Percentiles rank a stretch among this genome's conserved stretches.
Conservation (phyloP, 179 eudicot genomes). For the Drosera spatulata region DNA sequence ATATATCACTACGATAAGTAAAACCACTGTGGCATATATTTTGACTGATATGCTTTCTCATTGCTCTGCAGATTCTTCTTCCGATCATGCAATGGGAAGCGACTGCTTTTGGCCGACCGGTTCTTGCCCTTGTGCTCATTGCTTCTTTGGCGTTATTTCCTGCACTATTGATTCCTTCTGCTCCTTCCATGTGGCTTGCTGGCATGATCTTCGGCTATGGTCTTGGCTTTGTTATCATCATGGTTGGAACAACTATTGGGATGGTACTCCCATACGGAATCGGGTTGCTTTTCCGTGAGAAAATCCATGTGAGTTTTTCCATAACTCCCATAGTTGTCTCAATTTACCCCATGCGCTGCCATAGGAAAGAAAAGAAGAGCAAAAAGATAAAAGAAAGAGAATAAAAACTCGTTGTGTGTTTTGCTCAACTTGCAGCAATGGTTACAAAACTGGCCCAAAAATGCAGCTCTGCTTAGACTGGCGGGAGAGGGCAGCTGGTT, state of each 20-base stretch:
- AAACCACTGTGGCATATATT: conserved; percentile 2
- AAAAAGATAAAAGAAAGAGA: not conserved
- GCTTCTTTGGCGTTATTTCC: conserved; percentile 89
- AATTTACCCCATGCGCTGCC: not conserved
- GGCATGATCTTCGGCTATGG: conserved; percentile 99
- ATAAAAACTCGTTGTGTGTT: not conserved
- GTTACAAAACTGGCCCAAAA: conserved; percentile 93
- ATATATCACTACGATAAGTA: too few relatives aligned
- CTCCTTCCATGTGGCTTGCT: conserved; percentile 98
- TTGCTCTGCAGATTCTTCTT: conserved; percentile 53
- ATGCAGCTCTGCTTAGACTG: conserved; percentile 77
- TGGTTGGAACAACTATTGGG: conserved; percentile 93
- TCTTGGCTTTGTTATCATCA: conserved; percentile 82
- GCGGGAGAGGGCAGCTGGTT: conserved; percentile 88
- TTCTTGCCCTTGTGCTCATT: conserved; percentile 76
- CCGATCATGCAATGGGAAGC: conserved; percentile 94
- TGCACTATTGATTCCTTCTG: conserved; percentile 75
- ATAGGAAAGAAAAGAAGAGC: not conserved
- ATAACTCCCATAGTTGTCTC: not conserved
- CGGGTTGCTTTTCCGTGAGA: conserved; percentile 69
- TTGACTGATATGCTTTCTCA: not conserved
- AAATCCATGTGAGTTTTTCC: conserved; percentile 60
- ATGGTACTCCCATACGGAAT: conserved; percentile 74
- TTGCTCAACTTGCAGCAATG: conserved; percentile 47
- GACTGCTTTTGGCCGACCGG: conserved; percentile 91